Evolutionary conservation across 345 rosid genomes (phyloP), one percentile per base, ranked within the genome.

Genomic region (Gossypium raimondii): DNA sequence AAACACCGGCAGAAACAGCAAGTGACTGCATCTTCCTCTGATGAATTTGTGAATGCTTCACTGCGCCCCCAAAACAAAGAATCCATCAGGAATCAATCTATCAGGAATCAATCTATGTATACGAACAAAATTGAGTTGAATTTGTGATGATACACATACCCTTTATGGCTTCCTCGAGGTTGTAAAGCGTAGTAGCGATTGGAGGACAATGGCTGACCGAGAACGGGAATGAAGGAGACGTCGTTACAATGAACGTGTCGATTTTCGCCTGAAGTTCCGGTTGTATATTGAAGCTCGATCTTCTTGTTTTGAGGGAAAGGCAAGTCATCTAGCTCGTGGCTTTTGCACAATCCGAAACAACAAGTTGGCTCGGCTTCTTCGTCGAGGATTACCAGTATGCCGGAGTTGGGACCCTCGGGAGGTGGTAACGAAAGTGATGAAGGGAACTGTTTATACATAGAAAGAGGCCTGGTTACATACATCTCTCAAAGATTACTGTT

Each of bases 401-500:
- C 89, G 1, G 89, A 84, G 58, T 75, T 76, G 0, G 90, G 87
- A 53, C 87, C 90, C 12, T 75, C 90, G 0, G 85, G 84, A 0
- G 86, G 90, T 12, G 78, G 60, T 27, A 20, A 65, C 1, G 64
- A 73, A 2, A 79, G 76, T 17, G 76, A 75, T 3, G 74, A 56
- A 16, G 87, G 87, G 64, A 11, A 50, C 24, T 78, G 84, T 53
- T 78, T 75, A 72, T 77, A 87, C 79, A 80, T 17, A 16, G 88
- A 87, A 5, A 85, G 82, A 53, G 88, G 88, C 80, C 90, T 84
- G 9, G 88, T 87, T 75, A 83, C 85, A 70, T 87, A 85, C 88
- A 87, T 84, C 22, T 67, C 45, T 16, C 41, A 4, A 34, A 34
- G 7, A 34, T 34, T 34, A 34, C 41, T 34, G 41, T 34, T 4